Percentiles rank a stretch among this genome's conserved stretches.
These are phyloP conservation scores for Carex kokanica DNA, from an alignment of 176 grass and related monocot species.

Conservation along the genomic window DNA sequence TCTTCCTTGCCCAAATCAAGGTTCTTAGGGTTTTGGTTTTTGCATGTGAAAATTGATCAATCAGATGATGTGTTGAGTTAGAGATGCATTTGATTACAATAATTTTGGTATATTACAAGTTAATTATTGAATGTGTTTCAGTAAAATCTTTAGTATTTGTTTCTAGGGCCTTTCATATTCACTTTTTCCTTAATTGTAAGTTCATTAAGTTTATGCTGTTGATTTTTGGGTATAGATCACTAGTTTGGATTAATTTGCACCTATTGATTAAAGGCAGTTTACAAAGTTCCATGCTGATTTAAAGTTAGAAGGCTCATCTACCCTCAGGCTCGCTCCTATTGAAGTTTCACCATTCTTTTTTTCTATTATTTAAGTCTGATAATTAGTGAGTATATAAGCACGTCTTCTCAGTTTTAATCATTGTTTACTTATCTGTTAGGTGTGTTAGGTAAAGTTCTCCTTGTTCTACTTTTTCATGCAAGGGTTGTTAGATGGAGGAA, in stretches of 20 bases:
- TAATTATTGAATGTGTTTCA: neutral
- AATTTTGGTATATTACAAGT: neutral
- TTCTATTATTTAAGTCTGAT: constrained; percentile 7
- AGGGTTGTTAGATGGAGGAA: constrained; percentile 1
- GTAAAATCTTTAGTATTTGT: neutral
- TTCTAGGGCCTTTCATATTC: neutral
- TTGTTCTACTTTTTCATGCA: constrained; percentile 5
- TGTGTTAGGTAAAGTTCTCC: constrained; percentile 25
- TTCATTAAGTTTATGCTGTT: neutral
- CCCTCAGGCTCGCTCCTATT: neutral
- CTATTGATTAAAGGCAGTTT: neutral
- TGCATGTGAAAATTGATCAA: constrained; percentile 12
- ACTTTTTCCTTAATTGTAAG: neutral
- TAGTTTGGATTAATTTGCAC: neutral
- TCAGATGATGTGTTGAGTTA: neutral
- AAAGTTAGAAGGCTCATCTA: neutral
- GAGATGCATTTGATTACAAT: neutral
- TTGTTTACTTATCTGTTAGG: constrained; percentile 26
- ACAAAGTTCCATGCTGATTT: neutral
- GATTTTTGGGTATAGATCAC: neutral
- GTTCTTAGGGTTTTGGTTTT: neutral
- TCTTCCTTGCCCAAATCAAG: constrained; percentile 8
- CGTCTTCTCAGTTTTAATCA: constrained; percentile 11
- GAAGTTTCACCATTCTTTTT: neutral
- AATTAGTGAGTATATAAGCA: neutral